Base-by-base conservation (phyloP, 2,329 filamentous ascomycete species). In the Aureobasidium melanogenum region DNA sequence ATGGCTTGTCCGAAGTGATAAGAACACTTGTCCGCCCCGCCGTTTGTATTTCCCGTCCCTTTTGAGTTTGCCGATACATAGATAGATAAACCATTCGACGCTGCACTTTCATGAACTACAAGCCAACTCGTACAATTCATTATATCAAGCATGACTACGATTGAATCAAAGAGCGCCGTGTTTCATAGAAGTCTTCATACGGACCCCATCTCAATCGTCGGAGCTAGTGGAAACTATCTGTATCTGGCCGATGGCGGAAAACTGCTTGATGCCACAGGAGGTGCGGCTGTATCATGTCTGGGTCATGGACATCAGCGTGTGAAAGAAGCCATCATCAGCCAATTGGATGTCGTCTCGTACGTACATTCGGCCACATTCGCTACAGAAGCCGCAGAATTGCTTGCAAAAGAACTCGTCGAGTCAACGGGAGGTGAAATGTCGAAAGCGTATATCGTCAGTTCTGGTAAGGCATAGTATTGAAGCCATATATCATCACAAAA, bases 251-350 rank as follows among this genome's bases (percentile, higher is more conserved):
- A 79, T 68, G 86, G 85, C 1, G 78, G 80, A 26, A 76, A 74
- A 36, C 81, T 94, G 46, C 80, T 91, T 15, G 89, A 94, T 70
- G 86, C 84, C 1, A 88, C 86, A 22, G 83, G 86, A 30, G 89
- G 89, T 22, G 87, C 89, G 3, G 88, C 86, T 24, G 88, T 91
- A 3, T 80, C 84, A 10, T 87, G 85, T 68, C 75, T 93, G 10
- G 89, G 89, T 7, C 85, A 90, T 66, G 84, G 83, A 32, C 80
- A 87, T 56, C 68, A 77, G 44, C 77, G 85, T 51, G 82, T 92
- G 14, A 76, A 77, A 14, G 74, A 80, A 2, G 87, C 86, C 0
- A 79, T 90, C 43, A 72, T 76, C 5, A 67, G 77, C 14, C 87
- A 91, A 66, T 76, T 88, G 65, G 76, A 80, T 51, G 73, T 82